Conservation (phyloP, 2,329 filamentous ascomycete genomes). For the Botrytis fragariae region DNA sequence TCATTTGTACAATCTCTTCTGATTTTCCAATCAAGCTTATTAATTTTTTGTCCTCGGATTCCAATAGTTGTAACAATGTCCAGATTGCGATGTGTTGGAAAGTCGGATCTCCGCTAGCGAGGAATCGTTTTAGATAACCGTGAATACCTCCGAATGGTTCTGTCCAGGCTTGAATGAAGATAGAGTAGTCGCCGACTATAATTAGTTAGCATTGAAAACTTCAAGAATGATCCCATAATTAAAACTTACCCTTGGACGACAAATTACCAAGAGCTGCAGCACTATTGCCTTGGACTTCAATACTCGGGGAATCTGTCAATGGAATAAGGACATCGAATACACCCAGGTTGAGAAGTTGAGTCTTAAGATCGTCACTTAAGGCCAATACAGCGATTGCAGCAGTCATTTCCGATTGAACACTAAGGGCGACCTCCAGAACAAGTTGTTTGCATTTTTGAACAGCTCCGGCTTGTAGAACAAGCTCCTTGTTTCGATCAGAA, state of each 20-base stretch:
- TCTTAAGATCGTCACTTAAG: constrained; percentile 91
- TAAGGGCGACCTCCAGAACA: constrained; percentile 86
- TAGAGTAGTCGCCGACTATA: constrained; percentile 93
- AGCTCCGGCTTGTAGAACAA: constrained; percentile 94
- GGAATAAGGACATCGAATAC: constrained; percentile 97
- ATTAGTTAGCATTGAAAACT: constrained; percentile 35
- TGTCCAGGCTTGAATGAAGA: constrained; percentile 92
- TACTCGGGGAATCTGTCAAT: constrained; percentile 89
- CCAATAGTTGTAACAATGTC: constrained; percentile 91
- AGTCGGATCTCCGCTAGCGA: constrained; percentile 90
- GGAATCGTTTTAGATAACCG: constrained; percentile 88
- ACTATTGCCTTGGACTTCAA: constrained; percentile 98
- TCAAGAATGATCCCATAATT: constrained; percentile 6
- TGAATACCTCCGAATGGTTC: constrained; percentile 93
- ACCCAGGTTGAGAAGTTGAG: constrained; percentile 82
- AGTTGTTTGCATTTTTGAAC: constrained; percentile 99
- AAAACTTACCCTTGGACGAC: constrained; percentile 81
- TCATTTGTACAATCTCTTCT: constrained; percentile 87
- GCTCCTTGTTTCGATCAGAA: constrained; percentile 94
- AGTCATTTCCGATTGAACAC: constrained; percentile 98
- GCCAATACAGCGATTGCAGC: constrained; percentile 97
- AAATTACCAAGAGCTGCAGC: constrained; percentile 93
- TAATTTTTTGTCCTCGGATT: constrained; percentile 90
- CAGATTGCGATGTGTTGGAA: constrained; percentile 99
- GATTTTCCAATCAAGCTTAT: constrained; percentile 85